Conservation (phyloP, 257 asterid species). For the Primulina huaijiensis region DNA sequence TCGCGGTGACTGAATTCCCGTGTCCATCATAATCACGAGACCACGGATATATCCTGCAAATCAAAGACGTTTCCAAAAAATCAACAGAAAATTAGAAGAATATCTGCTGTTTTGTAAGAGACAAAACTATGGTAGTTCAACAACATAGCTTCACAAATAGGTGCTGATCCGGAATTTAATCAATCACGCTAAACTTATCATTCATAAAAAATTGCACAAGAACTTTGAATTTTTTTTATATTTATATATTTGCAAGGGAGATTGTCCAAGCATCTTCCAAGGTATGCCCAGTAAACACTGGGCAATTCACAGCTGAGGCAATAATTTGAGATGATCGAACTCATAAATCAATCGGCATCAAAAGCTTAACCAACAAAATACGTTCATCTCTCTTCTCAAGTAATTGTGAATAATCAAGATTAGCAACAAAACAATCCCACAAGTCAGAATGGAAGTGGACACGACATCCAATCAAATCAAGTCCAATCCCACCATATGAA, state of each 20-base stretch:
- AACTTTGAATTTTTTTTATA: too few species aligned
- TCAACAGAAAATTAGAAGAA: not conserved
- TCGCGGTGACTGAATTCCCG: constrained; percentile 20
- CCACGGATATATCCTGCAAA: constrained; percentile 53
- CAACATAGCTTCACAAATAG: not conserved
- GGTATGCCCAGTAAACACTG: not conserved
- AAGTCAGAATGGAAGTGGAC: not conserved
- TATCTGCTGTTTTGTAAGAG: not conserved
- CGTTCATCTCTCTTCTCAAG: not conserved
- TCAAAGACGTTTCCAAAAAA: constrained; percentile 6
- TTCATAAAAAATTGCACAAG: not conserved
- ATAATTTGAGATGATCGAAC: not conserved
- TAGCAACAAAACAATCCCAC: too few species aligned
- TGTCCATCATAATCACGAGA: constrained; percentile 29
- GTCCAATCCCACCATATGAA: too few species aligned
- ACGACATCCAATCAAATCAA: not conserved
- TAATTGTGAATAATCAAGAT: not conserved
- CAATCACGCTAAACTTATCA: not conserved
- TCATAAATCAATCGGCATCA: not conserved
- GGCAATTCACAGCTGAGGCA: too few species aligned
- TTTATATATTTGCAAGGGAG: too few species aligned
- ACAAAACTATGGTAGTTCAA: not conserved
- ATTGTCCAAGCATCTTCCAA: not conserved
- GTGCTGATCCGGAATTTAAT: not conserved
- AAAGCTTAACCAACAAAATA: not conserved